phyloP scores from a whole-genome alignment of 345 rosid genomes.

The Gossypium turneri region DNA sequence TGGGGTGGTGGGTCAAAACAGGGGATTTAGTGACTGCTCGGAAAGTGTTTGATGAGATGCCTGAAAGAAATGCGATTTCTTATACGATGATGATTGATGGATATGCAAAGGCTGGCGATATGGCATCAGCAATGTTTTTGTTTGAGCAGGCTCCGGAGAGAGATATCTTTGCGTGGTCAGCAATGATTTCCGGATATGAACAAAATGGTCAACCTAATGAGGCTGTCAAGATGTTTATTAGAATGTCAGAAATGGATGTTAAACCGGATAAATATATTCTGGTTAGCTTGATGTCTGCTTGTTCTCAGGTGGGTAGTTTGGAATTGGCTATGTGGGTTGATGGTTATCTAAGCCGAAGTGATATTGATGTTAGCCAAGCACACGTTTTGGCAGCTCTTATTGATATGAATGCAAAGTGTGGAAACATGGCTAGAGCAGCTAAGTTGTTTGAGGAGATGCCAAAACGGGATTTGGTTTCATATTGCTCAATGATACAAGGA shows the following conservation, averaged over 20 bases:
- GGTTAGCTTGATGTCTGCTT: slow-evolving; percentile 67
- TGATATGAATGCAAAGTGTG: slow-evolving; percentile 71
- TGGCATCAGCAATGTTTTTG: slow-evolving; percentile 42
- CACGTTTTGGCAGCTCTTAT: slow-evolving; percentile 60
- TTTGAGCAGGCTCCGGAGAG: slow-evolving; percentile 35
- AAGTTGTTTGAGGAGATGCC: slow-evolving; percentile 13
- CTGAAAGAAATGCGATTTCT: slow-evolving; percentile 58
- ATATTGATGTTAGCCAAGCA: slow-evolving; percentile 31
- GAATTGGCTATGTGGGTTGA: slow-evolving; percentile 60
- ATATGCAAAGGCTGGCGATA: slow-evolving; percentile 59
- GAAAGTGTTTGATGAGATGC: slow-evolving; percentile 66
- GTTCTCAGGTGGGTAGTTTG: slow-evolving; percentile 58
- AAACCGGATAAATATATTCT: slow-evolving; percentile 58
- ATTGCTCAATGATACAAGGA: slow-evolving; percentile 17
- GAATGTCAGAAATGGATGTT: slow-evolving; percentile 37
- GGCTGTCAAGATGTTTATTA: slow-evolving; percentile 40
- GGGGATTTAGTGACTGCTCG: slow-evolving; percentile 62
- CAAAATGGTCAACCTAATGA: slow-evolving; percentile 51
- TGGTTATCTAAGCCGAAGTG: slow-evolving; percentile 37
- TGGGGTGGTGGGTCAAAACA: slow-evolving; percentile 42
- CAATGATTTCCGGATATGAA: slow-evolving; percentile 38
- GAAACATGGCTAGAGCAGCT: slow-evolving; percentile 8
- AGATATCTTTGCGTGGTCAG: slow-evolving; percentile 68
- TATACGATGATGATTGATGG: slow-evolving; percentile 84
- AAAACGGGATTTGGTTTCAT: background rate